Evolutionary conservation across 1,284 basidiomycete species (phyloP).

Genomic region (Ustilago crameri): DNA sequence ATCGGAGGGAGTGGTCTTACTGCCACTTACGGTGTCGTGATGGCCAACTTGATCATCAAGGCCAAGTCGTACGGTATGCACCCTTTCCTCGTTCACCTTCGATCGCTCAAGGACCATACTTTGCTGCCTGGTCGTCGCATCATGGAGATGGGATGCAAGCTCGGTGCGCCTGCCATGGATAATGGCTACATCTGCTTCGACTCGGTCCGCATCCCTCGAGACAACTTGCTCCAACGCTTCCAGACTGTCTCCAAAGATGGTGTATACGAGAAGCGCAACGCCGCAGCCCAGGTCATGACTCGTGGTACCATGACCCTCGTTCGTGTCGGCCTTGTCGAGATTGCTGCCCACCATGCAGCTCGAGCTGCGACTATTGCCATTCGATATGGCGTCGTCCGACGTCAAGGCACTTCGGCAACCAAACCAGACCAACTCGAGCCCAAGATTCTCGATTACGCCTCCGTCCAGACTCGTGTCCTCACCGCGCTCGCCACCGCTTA

Average conservation of each 20-base stretch:
- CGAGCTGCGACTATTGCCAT: constrained; percentile 53
- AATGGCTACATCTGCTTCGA: constrained; percentile 55
- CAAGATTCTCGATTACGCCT: constrained; percentile 58
- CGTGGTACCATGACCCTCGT: constrained; percentile 59
- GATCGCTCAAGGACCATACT: constrained; percentile 49
- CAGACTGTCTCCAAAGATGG: constrained; percentile 50
- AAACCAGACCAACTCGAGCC: constrained; percentile 38
- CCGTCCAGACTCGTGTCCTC: constrained; percentile 52
- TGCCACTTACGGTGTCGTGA: constrained; percentile 56
- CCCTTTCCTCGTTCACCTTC: constrained; percentile 57
- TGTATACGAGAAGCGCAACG: constrained; percentile 48
- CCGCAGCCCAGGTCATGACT: constrained; percentile 52
- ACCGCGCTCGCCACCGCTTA: constrained; percentile 51
- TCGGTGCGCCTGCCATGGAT: constrained; percentile 57
- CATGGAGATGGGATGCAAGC: constrained; percentile 56
- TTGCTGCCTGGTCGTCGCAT: constrained; percentile 46
- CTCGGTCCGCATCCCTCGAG: constrained; percentile 46
- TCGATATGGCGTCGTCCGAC: constrained; percentile 50
- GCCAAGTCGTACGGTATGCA: constrained; percentile 56
- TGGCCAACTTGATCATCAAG: constrained; percentile 54
- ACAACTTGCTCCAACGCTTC: constrained; percentile 47
- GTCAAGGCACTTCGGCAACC: constrained; percentile 50
- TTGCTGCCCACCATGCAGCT: constrained; percentile 54
- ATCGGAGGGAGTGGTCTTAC: constrained; percentile 56
- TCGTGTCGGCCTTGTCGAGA: constrained; percentile 55